Evolutionary conservation across 805 yeast species (phyloP), one percentile per base, ranked within the genome.

Genomic region (Saccharomycopsis microspora): DNA sequence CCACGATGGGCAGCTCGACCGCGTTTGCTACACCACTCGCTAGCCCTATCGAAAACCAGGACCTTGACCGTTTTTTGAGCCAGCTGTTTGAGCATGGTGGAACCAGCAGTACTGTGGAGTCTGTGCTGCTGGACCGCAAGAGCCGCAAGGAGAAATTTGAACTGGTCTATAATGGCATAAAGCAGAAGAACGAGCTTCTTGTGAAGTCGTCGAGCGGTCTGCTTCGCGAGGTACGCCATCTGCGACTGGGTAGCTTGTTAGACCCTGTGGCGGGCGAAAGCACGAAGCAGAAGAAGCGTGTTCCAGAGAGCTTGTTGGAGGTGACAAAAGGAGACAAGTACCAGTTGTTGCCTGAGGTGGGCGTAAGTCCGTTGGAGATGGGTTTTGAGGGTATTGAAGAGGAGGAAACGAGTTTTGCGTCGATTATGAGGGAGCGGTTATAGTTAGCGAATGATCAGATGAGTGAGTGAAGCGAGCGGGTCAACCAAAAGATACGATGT

Each of bases 321-420:
- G 33, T n/a, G 10, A 28, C 39, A n/a, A 5, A 32, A 7, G 35
- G 41, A n/a, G 48, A 48, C 5, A 42, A 41, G 37, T 44, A 11
- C 32, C 31, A 36, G 36, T 41, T 44, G 19, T 38, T 48, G 39
- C 51, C 51, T 6, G 48, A 43, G 5, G 28, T 48, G 31, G 51
- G 41, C 6, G 8, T 36, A 19, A 28, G 44, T 19, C 48, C 48
- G 28, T 32, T 47, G 11, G 39, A 38, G 5, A 39, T 43, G 33
- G 38, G 31, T 4, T 41, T 46, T 41, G 34, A 39, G 11, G 41
- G 27, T 8, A 34, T 10, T n/a, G 37, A 10, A 10, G 11, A 34
- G 37, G n/a, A 34, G 19, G 19, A 19, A 2, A 19, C 19, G 19
- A 19, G 19, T 19, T 19, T 19, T 19, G 19, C 19, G 19, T 19